Conservation (phyloP, 2,329 filamentous ascomycete genomes). For the Stenocarpella maydis region DNA sequence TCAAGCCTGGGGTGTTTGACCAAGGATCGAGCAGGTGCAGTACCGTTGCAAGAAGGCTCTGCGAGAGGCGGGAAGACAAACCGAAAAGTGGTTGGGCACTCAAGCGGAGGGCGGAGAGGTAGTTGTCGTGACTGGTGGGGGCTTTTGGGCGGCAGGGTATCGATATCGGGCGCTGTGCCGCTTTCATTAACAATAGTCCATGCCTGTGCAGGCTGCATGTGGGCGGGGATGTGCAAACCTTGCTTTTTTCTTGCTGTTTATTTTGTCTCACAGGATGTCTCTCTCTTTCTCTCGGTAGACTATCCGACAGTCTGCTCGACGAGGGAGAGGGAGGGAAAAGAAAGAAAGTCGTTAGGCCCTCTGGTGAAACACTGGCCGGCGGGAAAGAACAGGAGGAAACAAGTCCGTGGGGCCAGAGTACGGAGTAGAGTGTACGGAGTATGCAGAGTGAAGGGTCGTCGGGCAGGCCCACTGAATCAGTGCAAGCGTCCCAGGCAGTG, state of each 20-base stretch:
- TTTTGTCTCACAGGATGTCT: neutral
- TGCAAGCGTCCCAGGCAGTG: conserved; percentile 24
- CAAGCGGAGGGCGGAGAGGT: neutral
- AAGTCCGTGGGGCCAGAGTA: conserved; percentile 4
- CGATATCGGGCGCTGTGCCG: conserved; percentile 19
- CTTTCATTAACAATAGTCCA: conserved; percentile 17
- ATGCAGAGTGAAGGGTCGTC: conserved; percentile 14
- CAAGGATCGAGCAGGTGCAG: neutral
- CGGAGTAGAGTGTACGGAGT: no score
- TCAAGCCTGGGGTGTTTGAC: neutral
- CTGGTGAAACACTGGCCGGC: conserved; percentile 17
- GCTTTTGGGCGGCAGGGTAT: conserved; percentile 22
- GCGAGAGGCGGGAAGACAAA: neutral
- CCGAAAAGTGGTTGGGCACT: neutral
- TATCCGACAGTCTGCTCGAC: neutral
- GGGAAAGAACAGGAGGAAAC: conserved; percentile 23
- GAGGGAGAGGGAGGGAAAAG: neutral
- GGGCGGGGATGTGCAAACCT: conserved; percentile 9
- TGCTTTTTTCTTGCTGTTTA: no score
- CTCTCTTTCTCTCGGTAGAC: neutral
- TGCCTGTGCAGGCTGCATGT: neutral
- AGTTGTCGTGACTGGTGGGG: conserved; percentile 19
- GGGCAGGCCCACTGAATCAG: conserved; percentile 19
- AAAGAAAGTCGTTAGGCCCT: neutral
- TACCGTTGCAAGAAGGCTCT: neutral